Conservation (phyloP, 2,329 filamentous ascomycete species). For the Trichophyton verrucosum region DNA sequence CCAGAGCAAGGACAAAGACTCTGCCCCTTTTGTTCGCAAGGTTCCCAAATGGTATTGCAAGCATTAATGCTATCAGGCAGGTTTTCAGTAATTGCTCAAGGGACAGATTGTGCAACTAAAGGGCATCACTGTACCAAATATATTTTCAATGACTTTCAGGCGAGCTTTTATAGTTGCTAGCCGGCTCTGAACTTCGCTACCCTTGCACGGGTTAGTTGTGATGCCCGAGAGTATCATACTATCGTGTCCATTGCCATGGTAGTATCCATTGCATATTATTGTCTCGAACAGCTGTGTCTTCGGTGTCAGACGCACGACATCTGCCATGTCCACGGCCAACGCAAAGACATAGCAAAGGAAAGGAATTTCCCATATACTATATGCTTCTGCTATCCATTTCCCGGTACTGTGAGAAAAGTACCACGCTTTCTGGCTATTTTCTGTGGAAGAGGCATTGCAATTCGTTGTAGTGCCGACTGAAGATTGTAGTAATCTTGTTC, state of each 20-base stretch:
- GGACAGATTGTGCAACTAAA: neutral
- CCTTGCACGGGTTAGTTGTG: neutral
- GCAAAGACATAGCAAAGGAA: neutral
- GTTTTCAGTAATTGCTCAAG: neutral
- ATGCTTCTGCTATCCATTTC: neutral
- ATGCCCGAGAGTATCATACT: neutral
- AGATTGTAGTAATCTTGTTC: neutral
- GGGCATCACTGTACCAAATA: neutral
- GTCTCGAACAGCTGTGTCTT: slow-evolving; percentile 2
- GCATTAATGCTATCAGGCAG: neutral
- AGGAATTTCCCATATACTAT: neutral
- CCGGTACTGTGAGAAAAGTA: neutral
- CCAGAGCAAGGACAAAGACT: neutral
- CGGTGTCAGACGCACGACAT: neutral
- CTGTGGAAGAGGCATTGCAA: neutral
- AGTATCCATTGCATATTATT: slow-evolving; percentile 2
- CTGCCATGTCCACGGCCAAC: neutral
- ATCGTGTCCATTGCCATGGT: neutral
- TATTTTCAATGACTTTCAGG: neutral
- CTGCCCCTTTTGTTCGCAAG: slow-evolving; percentile 2
- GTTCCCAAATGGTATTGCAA: slow-evolving; percentile 5
- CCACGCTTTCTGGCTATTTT: neutral
- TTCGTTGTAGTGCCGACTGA: neutral
- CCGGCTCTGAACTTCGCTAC: neutral
- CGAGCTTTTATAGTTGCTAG: neutral